Base-by-base conservation (phyloP, 352 stramenopile species). In the Pilasporangium apinafurcum region DNA sequence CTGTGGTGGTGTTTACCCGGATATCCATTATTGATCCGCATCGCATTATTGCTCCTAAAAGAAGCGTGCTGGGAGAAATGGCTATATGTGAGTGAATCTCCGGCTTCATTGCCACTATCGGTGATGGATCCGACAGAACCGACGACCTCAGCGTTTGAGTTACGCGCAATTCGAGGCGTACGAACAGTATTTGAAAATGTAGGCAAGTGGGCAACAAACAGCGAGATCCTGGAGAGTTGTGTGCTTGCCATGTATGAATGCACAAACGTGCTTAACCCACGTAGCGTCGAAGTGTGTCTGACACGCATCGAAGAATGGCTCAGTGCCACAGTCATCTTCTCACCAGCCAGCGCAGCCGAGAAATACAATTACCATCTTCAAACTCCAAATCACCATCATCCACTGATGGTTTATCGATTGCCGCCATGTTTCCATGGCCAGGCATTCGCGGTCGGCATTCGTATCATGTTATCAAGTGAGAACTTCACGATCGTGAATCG, bases 241-340 rank as follows among this genome's bases (percentile, higher is more conserved):
- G 68, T 83, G 26, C 44, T 88, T 16, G 78, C 75, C 22, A 51
- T 86, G 44, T 82, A 84, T 38, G 78, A 91, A 49, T 79, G 68
- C 35, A 91, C 75, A 5, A 91, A 88, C 47, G 63, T 85, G 6
- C 48, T 83, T 7, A 67, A 83, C 39, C 47, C 65, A 6, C 76
- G 77, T 14, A 88, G 75, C 8, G 70, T 91, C 25, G 62, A 70
- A 24, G 53, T 69, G 4, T 86, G 72, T 26, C 53, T 91, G 16
- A 59, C 56, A 2, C 60, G 62, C 14, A 63, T 87, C n/a, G 78
- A 87, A 36, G 68, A 82, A 44, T 91, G 78, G 78, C 81, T 89
- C 24, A 65, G 55, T 17, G 63, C 59, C 4, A 60, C 62, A 1
- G 65, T 70, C 4, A 28, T 50, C 2, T 36, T 32, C 28, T 39